A percentile compares a stretch with the other conserved stretches of the same genome.
Evolutionary conservation across 768 basidiomycete species (phyloP).

Genomic region (Tulasnella sp.): DNA sequence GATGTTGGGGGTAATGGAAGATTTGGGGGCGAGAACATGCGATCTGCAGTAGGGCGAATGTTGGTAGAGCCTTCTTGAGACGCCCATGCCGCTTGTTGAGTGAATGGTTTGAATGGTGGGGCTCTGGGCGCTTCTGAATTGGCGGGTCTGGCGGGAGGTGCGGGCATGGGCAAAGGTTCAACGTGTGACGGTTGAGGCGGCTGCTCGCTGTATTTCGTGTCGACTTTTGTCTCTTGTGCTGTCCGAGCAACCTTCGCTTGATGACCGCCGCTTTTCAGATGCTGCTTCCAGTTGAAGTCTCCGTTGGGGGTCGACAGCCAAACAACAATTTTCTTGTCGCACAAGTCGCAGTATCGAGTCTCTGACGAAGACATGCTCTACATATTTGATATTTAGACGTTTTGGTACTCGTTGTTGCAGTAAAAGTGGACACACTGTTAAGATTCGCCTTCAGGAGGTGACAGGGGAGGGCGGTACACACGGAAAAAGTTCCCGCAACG

Average conservation of each 20-base stretch:
- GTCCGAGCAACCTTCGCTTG: conserved; percentile 5
- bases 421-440: not conserved
- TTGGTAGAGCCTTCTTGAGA: not conserved
- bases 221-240: not conserved
- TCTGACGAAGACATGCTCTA: conserved; percentile 4
- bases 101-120: not conserved
- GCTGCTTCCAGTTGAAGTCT: conserved; percentile 15
- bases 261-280: not conserved
- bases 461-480: not conserved
- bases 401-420: not conserved
- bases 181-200: not conserved
- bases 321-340: conserved; percentile 12
- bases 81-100: not conserved
- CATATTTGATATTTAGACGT: not conserved
- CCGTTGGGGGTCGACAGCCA: conserved; percentile 1
- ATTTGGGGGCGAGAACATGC: not conserved
- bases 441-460: conserved; percentile 2
- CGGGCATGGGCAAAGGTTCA: not conserved
- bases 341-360: not conserved
- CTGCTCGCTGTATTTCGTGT: not conserved
- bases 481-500: not conserved
- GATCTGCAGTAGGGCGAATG: not conserved
- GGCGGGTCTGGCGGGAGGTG: not conserved
- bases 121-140: not conserved
- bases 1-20: not conserved